Evolutionary conservation across 179 eudicot species (phyloP).

Genomic region (Sideroxylon spinosum): DNA sequence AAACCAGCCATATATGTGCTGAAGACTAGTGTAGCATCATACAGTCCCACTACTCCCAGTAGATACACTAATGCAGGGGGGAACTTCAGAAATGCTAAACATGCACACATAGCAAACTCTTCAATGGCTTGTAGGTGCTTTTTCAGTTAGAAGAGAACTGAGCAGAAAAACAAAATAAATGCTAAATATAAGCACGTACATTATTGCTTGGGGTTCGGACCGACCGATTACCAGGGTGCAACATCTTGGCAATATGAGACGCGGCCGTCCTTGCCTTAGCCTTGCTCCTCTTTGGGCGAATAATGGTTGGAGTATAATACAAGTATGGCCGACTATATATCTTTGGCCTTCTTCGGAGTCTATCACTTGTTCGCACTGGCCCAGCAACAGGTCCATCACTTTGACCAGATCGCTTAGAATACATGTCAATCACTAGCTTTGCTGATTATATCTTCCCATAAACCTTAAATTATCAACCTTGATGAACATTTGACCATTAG

Average conservation of each 20-base stretch:
- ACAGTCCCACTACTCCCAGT: not conserved
- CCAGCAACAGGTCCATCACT: slow-evolving; percentile 35
- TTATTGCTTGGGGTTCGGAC: slow-evolving; percentile 27
- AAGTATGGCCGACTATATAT: slow-evolving; percentile 37
- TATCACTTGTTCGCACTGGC: slow-evolving; percentile 67
- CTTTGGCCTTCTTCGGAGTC: slow-evolving; percentile 55
- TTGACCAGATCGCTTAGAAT: slow-evolving; percentile 36
- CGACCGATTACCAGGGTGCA: slow-evolving; percentile 55
- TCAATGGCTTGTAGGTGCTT: not conserved
- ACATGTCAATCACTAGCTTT: slow-evolving; percentile 28
- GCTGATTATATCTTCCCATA: slow-evolving; percentile 16
- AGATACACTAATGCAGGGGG: not conserved
- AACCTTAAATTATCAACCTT: slow-evolving; percentile 12
- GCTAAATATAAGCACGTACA: slow-evolving; percentile 25
- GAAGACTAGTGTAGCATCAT: not conserved
- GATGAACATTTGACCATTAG: slow-evolving; percentile 3
- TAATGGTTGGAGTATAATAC: slow-evolving; percentile 32
- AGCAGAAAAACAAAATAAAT: not conserved
- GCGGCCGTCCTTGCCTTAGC: slow-evolving; percentile 74
- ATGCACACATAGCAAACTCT: not conserved
- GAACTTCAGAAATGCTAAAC: slow-evolving; percentile 3
- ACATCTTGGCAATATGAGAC: slow-evolving; percentile 74
- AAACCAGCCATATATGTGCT: slow-evolving; percentile 1
- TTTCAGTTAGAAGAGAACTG: not conserved
- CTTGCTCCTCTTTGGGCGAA: slow-evolving; percentile 56